phyloP scores from a whole-genome alignment of 495 filamentous ascomycete species.

The Bryoglossum gracile region DNA sequence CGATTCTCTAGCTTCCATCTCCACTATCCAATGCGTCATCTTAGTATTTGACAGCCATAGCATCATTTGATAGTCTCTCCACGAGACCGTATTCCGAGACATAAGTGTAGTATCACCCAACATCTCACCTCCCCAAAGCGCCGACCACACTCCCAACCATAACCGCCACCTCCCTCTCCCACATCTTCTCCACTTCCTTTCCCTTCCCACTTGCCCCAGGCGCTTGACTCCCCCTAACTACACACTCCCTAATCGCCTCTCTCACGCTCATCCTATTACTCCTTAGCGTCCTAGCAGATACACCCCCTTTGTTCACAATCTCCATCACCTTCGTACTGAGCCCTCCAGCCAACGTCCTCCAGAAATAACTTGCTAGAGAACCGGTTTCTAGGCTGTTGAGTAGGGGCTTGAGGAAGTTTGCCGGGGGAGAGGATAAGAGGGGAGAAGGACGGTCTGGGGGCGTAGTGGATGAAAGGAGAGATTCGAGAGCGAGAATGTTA shows the following conservation, averaged over 20 bases:
- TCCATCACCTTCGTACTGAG: slow-evolving; percentile 75
- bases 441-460: slow-evolving; percentile 56
- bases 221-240: slow-evolving; percentile 59
- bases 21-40: too few relatives aligned
- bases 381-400: slow-evolving; percentile 77
- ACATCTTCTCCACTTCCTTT: slow-evolving; percentile 43
- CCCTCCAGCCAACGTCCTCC: slow-evolving; percentile 74
- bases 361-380: slow-evolving; percentile 84
- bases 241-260: slow-evolving; percentile 74
- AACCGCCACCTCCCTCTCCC: slow-evolving; percentile 91
- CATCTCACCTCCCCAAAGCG: slow-evolving; percentile 24
- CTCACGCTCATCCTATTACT: slow-evolving; percentile 67
- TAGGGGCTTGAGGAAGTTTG: slow-evolving; percentile 65
- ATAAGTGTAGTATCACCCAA: too few relatives aligned
- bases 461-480: slow-evolving; percentile 60
- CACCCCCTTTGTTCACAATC: slow-evolving; percentile 71
- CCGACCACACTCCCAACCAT: slow-evolving; percentile 74
- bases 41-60: too few relatives aligned
- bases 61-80: too few relatives aligned
- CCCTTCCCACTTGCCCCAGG: slow-evolving; percentile 39
- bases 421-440: slow-evolving; percentile 21
- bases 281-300: slow-evolving; percentile 71
- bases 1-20: too few relatives aligned
- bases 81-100: too few relatives aligned
- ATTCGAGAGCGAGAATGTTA: slow-evolving; percentile 81